Conservation (phyloP, 2,329 filamentous ascomycete genomes). For the Colletotrichum eleusines region DNA sequence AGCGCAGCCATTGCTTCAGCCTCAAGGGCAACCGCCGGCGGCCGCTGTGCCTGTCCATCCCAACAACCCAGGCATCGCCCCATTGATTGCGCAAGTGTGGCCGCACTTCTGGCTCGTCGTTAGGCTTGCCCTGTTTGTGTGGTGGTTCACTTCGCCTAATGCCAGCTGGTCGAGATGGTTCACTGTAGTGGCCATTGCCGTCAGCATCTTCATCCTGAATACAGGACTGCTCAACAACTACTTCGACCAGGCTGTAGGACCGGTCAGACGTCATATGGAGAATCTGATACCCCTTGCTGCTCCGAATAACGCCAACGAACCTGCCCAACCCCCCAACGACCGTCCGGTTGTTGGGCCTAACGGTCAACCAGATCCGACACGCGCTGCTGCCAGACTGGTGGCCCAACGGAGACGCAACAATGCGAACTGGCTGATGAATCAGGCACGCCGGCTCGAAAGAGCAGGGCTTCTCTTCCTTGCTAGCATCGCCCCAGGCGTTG, state of each 20-base stretch:
- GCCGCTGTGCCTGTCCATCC: slow-evolving; percentile 50
- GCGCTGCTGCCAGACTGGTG: slow-evolving; percentile 67
- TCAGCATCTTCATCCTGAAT: slow-evolving; percentile 69
- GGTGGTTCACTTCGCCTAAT: slow-evolving; percentile 72
- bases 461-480: slow-evolving; percentile 73
- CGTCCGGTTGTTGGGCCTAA: slow-evolving; percentile 43
- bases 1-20: slow-evolving; percentile 47
- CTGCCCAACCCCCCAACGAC: slow-evolving; percentile 16
- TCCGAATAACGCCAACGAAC: slow-evolving; percentile 47
- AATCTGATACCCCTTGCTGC: slow-evolving; percentile 67
- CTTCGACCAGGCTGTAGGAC: slow-evolving; percentile 67
- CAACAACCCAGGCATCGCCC: slow-evolving; percentile 55
- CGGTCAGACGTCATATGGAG: slow-evolving; percentile 70
- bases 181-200: slow-evolving; percentile 65
- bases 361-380: slow-evolving; percentile 58
- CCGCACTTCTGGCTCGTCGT: slow-evolving; percentile 73
- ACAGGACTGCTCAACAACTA: slow-evolving; percentile 69
- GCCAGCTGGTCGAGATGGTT: slow-evolving; percentile 71
- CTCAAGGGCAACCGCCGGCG: slow-evolving; percentile 46
- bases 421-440: slow-evolving; percentile 62
- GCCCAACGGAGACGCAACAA: slow-evolving; percentile 60
- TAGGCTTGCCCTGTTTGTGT: slow-evolving; percentile 70
- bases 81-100: slow-evolving; percentile 61
- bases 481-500: slow-evolving; percentile 74
- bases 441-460: slow-evolving; percentile 68